These are phyloP conservation scores for Phoma sp. DNA, from an alignment of 2,329 filamentous ascomycete species.

Conservation along the genomic window DNA sequence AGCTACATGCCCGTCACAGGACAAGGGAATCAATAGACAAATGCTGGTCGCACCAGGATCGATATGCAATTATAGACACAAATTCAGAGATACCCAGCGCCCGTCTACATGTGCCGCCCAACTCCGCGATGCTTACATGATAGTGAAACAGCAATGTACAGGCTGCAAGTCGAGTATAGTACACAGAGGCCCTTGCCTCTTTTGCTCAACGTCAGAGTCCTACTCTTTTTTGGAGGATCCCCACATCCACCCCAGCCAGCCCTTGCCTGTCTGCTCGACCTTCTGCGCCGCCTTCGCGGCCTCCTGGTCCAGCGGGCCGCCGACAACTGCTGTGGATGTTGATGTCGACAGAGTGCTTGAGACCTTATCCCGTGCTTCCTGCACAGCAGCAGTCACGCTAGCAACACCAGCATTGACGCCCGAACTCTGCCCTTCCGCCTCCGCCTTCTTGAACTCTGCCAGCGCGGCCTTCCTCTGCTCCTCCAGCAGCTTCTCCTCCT, in stretches of 20 bases:
- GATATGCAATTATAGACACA: constrained; percentile 35
- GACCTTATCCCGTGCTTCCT: constrained; percentile 36
- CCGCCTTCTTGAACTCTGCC: constrained; percentile 39
- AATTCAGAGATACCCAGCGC: constrained; percentile 38
- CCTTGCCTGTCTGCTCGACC: constrained; percentile 48
- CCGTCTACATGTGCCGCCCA: constrained; percentile 29
- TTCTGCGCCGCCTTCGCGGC: constrained; percentile 51
- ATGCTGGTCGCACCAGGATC: not conserved
- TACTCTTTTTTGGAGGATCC: constrained; percentile 49
- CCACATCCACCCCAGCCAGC: constrained; percentile 56
- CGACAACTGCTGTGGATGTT: constrained; percentile 39
- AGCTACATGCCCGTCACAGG: constrained; percentile 61
- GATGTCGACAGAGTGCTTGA: constrained; percentile 38
- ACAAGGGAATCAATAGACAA: constrained; percentile 32
- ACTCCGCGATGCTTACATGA: constrained; percentile 45
- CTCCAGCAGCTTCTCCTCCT: constrained; percentile 45
- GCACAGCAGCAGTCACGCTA: constrained; percentile 42
- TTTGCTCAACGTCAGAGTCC: constrained; percentile 4
- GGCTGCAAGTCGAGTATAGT: constrained; percentile 39
- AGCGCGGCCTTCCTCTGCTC: constrained; percentile 44
- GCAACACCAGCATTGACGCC: constrained; percentile 13
- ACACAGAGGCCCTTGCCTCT: constrained; percentile 28
- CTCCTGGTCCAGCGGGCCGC: constrained; percentile 57
- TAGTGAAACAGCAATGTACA: constrained; percentile 46
- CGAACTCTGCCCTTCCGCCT: constrained; percentile 28